Conservation (phyloP, 768 basidiomycete species). For the Collybiopsis confluens region DNA sequence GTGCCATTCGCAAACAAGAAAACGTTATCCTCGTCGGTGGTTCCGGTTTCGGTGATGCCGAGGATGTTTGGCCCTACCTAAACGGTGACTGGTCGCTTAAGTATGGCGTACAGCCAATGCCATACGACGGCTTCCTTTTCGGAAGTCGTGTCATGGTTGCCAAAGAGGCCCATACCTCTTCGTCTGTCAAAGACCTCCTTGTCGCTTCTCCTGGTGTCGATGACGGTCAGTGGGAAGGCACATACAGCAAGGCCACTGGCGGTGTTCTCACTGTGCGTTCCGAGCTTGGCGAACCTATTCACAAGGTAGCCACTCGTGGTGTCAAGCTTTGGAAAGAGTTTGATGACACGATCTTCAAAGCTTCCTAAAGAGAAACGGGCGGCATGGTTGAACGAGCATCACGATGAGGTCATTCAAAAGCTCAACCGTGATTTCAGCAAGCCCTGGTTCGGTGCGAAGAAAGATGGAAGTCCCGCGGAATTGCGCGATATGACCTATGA, state of each 20-base stretch:
- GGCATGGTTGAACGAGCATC: constrained; percentile 76
- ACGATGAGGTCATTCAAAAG: constrained; percentile 82
- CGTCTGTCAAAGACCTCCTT: constrained; percentile 95
- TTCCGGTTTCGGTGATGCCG: constrained; percentile 92
- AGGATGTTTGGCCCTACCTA: constrained; percentile 95
- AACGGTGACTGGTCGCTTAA: constrained; percentile 92
- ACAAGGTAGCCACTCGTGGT: constrained; percentile 96
- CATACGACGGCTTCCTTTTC: constrained; percentile 96
- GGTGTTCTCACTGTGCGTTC: constrained; percentile 96
- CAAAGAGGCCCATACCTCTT: constrained; percentile 93
- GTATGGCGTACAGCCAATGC: constrained; percentile 91
- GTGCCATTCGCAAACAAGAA: constrained; percentile 78
- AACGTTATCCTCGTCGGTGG: constrained; percentile 92
- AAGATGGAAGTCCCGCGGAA: constrained; percentile 95
- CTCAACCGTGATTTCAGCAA: no score
- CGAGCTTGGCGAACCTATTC: constrained; percentile 97
- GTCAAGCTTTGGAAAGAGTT: constrained; percentile 99
- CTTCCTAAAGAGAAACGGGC: constrained; percentile 93
- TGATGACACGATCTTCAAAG: constrained; percentile 93
- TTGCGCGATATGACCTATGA: constrained; percentile 99
- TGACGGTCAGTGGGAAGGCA: constrained; percentile 90
- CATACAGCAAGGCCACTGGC: constrained; percentile 90
- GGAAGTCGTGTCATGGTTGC: constrained; percentile 98
- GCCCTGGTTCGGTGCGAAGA: constrained; percentile 49
- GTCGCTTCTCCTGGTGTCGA: constrained; percentile 90